Percentiles rank a stretch among this genome's conserved stretches.
These are phyloP conservation scores for Naganishia randhawae DNA, from an alignment of 768 basidiomycete genomes.

Conservation along the genomic window DNA sequence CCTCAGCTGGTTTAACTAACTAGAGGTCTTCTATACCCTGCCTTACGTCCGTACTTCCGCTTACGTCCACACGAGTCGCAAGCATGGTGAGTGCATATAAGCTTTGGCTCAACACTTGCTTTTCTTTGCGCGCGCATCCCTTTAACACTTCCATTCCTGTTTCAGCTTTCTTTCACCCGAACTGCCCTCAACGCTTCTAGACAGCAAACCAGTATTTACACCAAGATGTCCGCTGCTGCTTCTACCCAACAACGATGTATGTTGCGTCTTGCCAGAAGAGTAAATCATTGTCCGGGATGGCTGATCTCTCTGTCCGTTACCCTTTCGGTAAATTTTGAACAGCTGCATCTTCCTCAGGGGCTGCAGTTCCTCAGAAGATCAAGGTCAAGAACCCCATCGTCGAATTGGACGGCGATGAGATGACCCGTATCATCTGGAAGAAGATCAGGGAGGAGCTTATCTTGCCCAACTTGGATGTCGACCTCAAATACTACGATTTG, in stretches of 20 bases:
- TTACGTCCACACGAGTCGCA: constrained; percentile 9
- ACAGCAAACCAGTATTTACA: constrained; percentile 21
- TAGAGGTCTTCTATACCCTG: neutral
- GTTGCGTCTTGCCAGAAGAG: neutral
- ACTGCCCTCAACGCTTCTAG: constrained; percentile 20
- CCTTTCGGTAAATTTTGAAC: neutral
- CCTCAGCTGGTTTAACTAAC: neutral
- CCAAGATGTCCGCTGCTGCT: constrained; percentile 19
- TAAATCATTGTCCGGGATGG: no score
- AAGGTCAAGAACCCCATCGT: constrained; percentile 82
- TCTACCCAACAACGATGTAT: constrained; percentile 12
- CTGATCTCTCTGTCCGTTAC: neutral
- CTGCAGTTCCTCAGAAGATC: constrained; percentile 53
- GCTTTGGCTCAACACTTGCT: neutral
- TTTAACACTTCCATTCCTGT: neutral
- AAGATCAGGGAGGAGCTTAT: constrained; percentile 97
- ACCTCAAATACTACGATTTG: constrained; percentile 98
- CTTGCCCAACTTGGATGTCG: constrained; percentile 85
- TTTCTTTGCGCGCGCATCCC: neutral
- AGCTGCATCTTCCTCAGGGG: neutral
- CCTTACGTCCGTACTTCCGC: constrained; percentile 20
- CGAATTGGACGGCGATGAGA: constrained; percentile 95
- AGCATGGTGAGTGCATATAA: constrained; percentile 18
- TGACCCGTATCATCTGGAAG: constrained; percentile 99
- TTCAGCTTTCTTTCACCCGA: constrained; percentile 15